Conservation (phyloP, 768 basidiomycete species). For the Auriscalpium vulgare region DNA sequence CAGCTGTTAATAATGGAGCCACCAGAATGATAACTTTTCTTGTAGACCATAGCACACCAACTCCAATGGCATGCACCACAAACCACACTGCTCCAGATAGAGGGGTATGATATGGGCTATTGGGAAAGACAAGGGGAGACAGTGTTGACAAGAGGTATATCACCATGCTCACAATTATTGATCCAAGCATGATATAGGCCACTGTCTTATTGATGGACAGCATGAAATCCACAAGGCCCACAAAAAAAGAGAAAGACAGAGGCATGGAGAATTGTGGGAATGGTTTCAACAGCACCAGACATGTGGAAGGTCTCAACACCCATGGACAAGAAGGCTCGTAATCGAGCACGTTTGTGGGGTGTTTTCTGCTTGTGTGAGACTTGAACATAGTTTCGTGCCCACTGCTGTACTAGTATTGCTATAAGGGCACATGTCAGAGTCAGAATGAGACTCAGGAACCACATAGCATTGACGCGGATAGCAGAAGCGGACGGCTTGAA, state of each 20-base stretch:
- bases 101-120: slow-evolving; percentile 8
- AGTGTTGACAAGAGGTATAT: slow-evolving; percentile 5
- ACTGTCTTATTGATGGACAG: not conserved
- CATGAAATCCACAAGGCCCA: not conserved
- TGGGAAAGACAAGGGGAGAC: slow-evolving; percentile 1
- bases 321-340: slow-evolving; percentile 1
- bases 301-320: slow-evolving; percentile 5
- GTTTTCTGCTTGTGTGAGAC: not conserved
- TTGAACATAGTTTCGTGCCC: slow-evolving; percentile 3
- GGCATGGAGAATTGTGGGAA: slow-evolving; percentile 5
- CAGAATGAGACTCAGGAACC: slow-evolving; percentile 8
- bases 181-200: not conserved
- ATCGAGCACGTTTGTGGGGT: slow-evolving; percentile 5
- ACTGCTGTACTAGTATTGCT: slow-evolving; percentile 10
- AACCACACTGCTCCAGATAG: not conserved
- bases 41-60: too few species aligned
- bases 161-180: not conserved
- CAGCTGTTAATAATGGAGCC: too few species aligned
- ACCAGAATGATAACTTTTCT: too few species aligned
- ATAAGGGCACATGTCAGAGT: slow-evolving; percentile 5
- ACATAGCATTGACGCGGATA: slow-evolving; percentile 7
- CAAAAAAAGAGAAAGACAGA: slow-evolving; percentile 6
- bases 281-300: slow-evolving; percentile 1
- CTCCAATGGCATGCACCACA: not conserved
- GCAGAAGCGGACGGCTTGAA: not conserved